Percentiles rank a stretch among this genome's conserved stretches.
Conservation (phyloP, 306 rosid species). For the Erythrophleum fordii region DNA sequence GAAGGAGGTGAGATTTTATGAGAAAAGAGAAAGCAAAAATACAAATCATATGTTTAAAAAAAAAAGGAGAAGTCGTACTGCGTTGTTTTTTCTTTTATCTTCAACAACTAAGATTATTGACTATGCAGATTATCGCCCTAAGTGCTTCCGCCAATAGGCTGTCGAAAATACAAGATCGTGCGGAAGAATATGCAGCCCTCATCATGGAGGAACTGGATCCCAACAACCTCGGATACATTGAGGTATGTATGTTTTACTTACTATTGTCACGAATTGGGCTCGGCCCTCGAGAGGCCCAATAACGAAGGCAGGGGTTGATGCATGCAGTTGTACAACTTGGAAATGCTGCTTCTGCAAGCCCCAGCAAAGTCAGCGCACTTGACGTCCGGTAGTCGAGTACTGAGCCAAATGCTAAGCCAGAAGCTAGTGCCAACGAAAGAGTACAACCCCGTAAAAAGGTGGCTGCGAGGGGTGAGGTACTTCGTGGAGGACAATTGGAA, state of each 20-base stretch:
- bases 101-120: neutral
- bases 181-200: conserved; percentile 90
- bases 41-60: neutral
- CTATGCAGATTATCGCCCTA: conserved; percentile 68
- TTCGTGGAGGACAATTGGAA: conserved; percentile 83
- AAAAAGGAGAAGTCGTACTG: no score
- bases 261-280: neutral
- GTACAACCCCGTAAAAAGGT: conserved; percentile 69
- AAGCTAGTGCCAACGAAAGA: conserved; percentile 80
- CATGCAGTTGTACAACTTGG: conserved; percentile 78
- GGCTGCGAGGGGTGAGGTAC: conserved; percentile 48
- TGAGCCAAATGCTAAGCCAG: conserved; percentile 80
- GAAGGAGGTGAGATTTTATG: conserved; percentile 60
- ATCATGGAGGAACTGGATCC: conserved; percentile 96
- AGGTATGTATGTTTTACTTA: conserved; percentile 46
- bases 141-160: conserved; percentile 93
- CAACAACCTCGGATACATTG: conserved; percentile 72
- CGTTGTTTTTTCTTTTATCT: neutral
- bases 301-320: neutral
- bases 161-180: conserved; percentile 74
- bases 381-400: conserved; percentile 57
- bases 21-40: neutral
- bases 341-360: conserved; percentile 79
- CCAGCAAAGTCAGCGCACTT: conserved; percentile 70
- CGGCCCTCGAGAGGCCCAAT: neutral